Evolutionary conservation across 2,329 filamentous ascomycete genomes (phyloP).

Genomic region (Bertia moriformis): DNA sequence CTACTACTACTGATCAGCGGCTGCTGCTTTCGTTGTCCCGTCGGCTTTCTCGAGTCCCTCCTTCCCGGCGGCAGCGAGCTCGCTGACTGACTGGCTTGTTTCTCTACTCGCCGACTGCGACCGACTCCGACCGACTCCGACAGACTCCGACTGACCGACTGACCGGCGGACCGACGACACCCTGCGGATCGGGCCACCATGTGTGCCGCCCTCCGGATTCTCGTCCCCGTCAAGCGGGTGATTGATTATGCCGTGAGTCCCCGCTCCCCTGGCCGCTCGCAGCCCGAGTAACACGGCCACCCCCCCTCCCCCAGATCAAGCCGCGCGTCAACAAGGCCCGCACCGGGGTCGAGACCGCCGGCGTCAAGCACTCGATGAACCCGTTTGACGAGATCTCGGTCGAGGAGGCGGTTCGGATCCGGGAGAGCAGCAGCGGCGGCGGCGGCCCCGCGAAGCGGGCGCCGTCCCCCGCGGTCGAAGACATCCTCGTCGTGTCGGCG

Average conservation of each 20-base stretch:
- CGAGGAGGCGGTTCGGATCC: conserved; percentile 88
- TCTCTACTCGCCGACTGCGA: no score
- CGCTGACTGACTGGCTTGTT: no score
- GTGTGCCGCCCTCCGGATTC: conserved; percentile 56
- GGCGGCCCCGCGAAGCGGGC: no score
- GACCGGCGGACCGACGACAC: no score
- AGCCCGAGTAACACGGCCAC: not conserved
- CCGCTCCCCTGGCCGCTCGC: conserved; percentile 1
- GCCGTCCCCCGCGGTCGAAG: conserved; percentile 55
- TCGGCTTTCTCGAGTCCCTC: no score
- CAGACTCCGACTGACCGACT: no score
- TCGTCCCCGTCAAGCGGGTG: conserved; percentile 70
- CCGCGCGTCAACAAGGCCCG: conserved; percentile 55
- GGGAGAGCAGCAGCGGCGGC: conserved; percentile 64
- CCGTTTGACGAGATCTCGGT: conserved; percentile 97
- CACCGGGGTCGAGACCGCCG: conserved; percentile 80
- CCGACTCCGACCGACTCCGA: no score
- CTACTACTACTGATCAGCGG: no score
- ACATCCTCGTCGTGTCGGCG: conserved; percentile 80
- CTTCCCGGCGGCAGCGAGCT: no score
- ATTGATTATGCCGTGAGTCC: conserved; percentile 68
- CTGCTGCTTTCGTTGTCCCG: no score
- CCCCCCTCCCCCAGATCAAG: conserved; percentile 45
- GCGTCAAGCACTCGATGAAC: conserved; percentile 97
- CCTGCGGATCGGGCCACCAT: no score